Evolutionary conservation across 2,329 filamentous ascomycete species (phyloP).

Genomic region (Amphichorda felina): DNA sequence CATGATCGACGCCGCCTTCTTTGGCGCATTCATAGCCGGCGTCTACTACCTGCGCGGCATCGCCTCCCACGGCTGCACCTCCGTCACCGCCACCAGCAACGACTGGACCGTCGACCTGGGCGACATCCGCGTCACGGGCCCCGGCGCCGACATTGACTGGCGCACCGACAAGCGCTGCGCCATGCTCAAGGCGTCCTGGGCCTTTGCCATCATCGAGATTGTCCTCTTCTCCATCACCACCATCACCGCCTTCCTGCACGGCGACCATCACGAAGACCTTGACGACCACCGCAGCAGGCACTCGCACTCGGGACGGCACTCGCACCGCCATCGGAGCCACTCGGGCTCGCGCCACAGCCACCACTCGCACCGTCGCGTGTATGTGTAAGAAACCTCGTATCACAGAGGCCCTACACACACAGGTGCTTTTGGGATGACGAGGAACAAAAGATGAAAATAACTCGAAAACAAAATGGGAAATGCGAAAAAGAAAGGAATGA

Average conservation of each 20-base stretch:
- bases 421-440: too few relatives aligned
- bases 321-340: constrained; percentile 22
- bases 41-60: constrained; percentile 50
- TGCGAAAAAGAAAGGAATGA: background rate
- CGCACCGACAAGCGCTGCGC: constrained; percentile 65
- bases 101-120: constrained; percentile 49
- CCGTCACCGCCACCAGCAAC: constrained; percentile 41
- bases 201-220: constrained; percentile 79
- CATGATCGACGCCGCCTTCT: constrained; percentile 47
- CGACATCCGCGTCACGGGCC: constrained; percentile 41
- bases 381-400: constrained; percentile 33
- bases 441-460: background rate
- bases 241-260: constrained; percentile 54
- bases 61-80: constrained; percentile 53
- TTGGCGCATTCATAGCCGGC: constrained; percentile 51
- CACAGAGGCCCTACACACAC: too few relatives aligned
- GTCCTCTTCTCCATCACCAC: constrained; percentile 72
- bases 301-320: constrained; percentile 24
- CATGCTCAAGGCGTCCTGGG: constrained; percentile 87
- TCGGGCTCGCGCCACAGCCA: constrained; percentile 25
- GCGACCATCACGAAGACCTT: constrained; percentile 24
- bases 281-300: constrained; percentile 12
- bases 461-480: background rate
- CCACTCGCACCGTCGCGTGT: constrained; percentile 39
- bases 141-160: constrained; percentile 31